Percentiles rank a stretch among this genome's conserved stretches.
Conservation (phyloP, 441 rosid species). For the Adansonia grandidieri region DNA sequence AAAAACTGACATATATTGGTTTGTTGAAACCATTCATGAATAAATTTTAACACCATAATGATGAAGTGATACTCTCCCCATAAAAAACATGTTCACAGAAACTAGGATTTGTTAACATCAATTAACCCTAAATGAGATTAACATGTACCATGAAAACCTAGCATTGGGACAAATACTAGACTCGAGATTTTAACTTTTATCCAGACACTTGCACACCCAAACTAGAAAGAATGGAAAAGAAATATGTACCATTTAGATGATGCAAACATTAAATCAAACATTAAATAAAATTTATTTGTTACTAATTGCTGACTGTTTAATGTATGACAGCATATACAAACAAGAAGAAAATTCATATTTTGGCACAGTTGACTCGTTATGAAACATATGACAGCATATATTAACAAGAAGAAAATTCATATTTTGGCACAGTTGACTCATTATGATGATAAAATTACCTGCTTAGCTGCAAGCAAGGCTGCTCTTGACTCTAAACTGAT, state of each 20-base stretch:
- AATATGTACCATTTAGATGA: not conserved
- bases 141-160: not conserved
- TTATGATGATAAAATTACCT: slow-evolving; percentile 44
- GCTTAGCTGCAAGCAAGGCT: slow-evolving; percentile 85
- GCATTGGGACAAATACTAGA: not conserved
- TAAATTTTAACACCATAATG: not conserved
- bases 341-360: not conserved
- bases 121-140: not conserved
- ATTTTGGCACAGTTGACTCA: not conserved
- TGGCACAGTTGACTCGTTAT: not conserved
- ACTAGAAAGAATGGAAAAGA: not conserved
- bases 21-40: not conserved
- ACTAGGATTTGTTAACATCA: not conserved
- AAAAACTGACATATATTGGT: not conserved
- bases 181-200: not conserved
- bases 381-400: not conserved
- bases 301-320: not conserved
- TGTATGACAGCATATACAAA: not conserved
- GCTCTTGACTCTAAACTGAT: slow-evolving; percentile 76
- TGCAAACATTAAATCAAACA: not conserved
- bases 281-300: not conserved
- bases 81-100: not conserved
- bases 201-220: not conserved
- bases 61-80: not conserved
- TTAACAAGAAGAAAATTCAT: not conserved